A percentile compares a stretch with the other conserved stretches of the same genome.
These are phyloP conservation scores for Fusarium euwallaceae DNA, from an alignment of 2,329 filamentous ascomycete species.

Conservation along the genomic window DNA sequence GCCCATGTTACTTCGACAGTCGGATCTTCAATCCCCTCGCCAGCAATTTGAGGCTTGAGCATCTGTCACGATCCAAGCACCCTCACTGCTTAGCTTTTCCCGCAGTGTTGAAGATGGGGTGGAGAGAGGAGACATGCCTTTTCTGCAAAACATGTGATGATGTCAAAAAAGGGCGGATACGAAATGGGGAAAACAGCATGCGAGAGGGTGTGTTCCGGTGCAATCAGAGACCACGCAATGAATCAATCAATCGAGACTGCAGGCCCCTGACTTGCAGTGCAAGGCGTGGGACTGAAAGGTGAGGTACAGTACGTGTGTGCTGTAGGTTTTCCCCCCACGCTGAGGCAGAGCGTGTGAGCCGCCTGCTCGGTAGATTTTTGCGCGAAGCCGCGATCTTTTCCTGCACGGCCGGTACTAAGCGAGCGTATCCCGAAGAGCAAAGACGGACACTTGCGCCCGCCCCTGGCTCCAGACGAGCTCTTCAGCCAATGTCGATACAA, in stretches of 20 bases:
- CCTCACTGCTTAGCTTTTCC: neutral
- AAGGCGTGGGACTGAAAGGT: neutral
- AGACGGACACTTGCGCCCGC: neutral
- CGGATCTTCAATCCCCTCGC: neutral
- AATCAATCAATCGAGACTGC: neutral
- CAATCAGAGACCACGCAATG: neutral
- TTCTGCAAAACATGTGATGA: neutral
- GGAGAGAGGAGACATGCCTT: neutral
- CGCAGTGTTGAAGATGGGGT: neutral
- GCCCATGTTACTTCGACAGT: neutral
- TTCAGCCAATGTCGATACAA: neutral
- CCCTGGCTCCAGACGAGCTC: neutral
- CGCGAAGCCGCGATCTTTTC: neutral
- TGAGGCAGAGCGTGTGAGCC: neutral
- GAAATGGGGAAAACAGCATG: neutral
- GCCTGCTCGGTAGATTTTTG: neutral
- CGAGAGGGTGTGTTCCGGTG: neutral
- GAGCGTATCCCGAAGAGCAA: neutral
- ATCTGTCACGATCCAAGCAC: neutral
- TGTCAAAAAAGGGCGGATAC: neutral
- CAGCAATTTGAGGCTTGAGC: neutral
- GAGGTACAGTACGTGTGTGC: no score
- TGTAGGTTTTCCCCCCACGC: no score
- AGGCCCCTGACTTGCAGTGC: neutral
- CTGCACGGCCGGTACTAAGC: neutral